Conservation (phyloP, 495 filamentous ascomycete species). For the Hypoxylon fuscum region DNA sequence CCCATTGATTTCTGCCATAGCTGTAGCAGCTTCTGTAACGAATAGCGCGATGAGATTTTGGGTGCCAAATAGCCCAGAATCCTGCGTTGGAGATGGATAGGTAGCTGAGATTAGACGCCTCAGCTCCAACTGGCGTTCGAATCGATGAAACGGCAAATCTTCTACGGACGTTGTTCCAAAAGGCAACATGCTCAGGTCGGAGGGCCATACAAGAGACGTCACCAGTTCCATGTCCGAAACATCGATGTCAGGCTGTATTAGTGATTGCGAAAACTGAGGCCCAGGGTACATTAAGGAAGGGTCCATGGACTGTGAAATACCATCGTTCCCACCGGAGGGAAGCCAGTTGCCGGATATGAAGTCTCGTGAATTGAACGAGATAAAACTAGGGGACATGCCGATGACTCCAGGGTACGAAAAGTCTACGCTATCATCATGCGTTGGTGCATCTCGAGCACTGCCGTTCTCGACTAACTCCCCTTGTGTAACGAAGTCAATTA, state of each 20-base stretch:
- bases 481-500: neutral
- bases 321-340: neutral
- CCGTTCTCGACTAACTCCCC: neutral
- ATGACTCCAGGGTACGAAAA: no score
- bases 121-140: neutral
- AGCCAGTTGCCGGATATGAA: neutral
- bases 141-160: slow-evolving; percentile 22
- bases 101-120: neutral
- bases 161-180: neutral
- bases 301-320: neutral
- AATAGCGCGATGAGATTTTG: slow-evolving; percentile 1
- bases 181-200: neutral
- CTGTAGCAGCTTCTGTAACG: neutral
- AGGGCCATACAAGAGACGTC: neutral
- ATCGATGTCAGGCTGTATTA: neutral
- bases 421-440: neutral
- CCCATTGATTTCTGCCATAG: slow-evolving; percentile 2
- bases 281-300: neutral
- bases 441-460: neutral
- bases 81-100: slow-evolving; percentile 8
- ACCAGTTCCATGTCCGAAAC: neutral
- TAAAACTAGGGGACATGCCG: neutral
- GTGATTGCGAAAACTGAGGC: neutral
- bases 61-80: neutral
- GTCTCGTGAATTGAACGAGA: neutral